These are phyloP conservation scores for Fusarium sp. DNA, from an alignment of 2,329 filamentous ascomycete species.

Conservation along the genomic window DNA sequence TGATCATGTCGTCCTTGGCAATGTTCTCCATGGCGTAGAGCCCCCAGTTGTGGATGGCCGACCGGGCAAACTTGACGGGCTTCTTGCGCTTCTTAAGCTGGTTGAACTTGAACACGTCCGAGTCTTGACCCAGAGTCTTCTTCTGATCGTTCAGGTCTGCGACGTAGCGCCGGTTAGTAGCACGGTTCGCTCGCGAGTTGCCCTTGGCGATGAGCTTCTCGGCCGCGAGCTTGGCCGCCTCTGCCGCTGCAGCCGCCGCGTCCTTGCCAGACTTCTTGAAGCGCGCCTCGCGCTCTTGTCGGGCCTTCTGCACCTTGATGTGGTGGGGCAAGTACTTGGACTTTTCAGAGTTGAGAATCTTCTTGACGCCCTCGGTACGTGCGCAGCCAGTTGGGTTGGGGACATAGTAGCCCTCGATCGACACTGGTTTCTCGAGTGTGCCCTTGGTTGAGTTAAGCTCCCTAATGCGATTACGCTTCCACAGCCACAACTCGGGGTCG, in stretches of 20 bases:
- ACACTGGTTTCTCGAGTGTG: constrained; percentile 49
- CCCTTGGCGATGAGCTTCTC: constrained; percentile 88
- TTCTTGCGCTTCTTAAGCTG: constrained; percentile 99
- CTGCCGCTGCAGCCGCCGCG: constrained; percentile 72
- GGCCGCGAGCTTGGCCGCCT: constrained; percentile 78
- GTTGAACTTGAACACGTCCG: constrained; percentile 96
- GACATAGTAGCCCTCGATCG: constrained; percentile 80
- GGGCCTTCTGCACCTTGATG: constrained; percentile 92
- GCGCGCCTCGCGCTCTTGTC: constrained; percentile 89
- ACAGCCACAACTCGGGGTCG: constrained; percentile 67
- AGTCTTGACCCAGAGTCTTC: constrained; percentile 83
- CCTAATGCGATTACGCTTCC: constrained; percentile 67
- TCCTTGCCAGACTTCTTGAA: constrained; percentile 76
- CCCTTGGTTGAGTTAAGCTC: constrained; percentile 62
- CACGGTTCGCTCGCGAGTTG: constrained; percentile 92
- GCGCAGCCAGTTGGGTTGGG: constrained; percentile 87
- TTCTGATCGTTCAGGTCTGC: constrained; percentile 97
- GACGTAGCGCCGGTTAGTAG: constrained; percentile 93
- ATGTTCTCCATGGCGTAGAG: constrained; percentile 98
- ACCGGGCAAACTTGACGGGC: constrained; percentile 96
- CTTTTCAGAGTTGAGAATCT: constrained; percentile 97
- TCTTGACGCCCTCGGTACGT: constrained; percentile 92
- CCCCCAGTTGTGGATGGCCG: constrained; percentile 99
- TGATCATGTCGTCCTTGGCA: constrained; percentile 98
- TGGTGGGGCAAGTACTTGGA: constrained; percentile 98